Conservation (phyloP, 495 filamentous ascomycete species). For the Aspergillus sclerotiicarbonarius region DNA sequence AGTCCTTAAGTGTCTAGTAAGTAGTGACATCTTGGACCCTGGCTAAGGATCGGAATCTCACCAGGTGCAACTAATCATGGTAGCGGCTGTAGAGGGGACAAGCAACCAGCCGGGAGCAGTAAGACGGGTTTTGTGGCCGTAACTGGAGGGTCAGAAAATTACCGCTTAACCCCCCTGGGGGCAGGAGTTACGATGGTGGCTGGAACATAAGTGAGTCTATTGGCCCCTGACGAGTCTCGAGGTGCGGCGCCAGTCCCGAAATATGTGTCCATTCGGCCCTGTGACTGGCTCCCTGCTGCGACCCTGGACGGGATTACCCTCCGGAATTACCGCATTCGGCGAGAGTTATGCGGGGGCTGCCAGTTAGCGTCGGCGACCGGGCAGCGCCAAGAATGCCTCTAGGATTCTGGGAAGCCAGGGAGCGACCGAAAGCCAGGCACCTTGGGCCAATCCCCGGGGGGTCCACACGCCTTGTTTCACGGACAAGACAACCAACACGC, state of each 20-base stretch:
- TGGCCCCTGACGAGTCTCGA: constrained; percentile 12
- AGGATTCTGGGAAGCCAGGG: constrained; percentile 8
- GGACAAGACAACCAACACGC: constrained; percentile 12
- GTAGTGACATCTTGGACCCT: background rate
- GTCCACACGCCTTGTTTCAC: constrained; percentile 17
- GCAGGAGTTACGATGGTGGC: constrained; percentile 8
- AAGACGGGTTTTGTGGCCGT: background rate
- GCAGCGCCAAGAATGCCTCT: constrained; percentile 16
- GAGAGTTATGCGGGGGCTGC: constrained; percentile 16
- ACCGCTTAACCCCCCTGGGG: background rate
- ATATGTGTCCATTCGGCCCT: constrained; percentile 11
- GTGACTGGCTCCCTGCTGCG: constrained; percentile 15
- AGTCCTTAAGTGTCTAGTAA: background rate
- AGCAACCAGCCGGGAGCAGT: background rate
- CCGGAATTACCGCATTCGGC: constrained; percentile 19
- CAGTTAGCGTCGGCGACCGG: constrained; percentile 6
- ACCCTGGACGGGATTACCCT: constrained; percentile 19
- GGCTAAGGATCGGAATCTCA: background rate
- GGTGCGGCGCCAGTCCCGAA: constrained; percentile 12
- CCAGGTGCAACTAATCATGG: background rate
- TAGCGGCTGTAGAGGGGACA: background rate
- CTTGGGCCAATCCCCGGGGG: constrained; percentile 6
- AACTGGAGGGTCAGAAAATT: background rate
- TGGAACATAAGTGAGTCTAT: constrained; percentile 8
- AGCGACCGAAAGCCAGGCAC: constrained; percentile 10